phyloP scores from a whole-genome alignment of 495 filamentous ascomycete species.

The Aspergillus bridgeri region DNA sequence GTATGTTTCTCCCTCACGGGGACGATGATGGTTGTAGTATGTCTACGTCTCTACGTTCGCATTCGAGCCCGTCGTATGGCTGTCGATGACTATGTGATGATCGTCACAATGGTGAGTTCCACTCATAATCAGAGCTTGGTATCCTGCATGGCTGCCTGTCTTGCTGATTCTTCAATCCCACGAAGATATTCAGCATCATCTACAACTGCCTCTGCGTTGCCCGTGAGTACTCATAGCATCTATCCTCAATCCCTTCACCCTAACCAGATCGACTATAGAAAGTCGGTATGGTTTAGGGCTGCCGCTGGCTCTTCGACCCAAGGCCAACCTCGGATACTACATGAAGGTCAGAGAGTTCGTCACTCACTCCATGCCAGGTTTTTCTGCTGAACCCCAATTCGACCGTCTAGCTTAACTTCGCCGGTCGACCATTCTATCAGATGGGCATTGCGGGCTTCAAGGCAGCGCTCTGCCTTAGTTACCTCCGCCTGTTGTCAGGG shows the following conservation, averaged over 20 bases:
- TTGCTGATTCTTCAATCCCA: not conserved
- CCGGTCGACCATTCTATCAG: conserved; percentile 57
- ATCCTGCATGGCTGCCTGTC: no score
- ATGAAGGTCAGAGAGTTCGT: conserved; percentile 24
- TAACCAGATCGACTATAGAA: conserved; percentile 28
- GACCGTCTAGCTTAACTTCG: conserved; percentile 44
- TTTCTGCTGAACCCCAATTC: not conserved
- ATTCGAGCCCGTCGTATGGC: conserved; percentile 34
- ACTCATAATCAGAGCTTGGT: not conserved
- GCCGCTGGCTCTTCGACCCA: conserved; percentile 38
- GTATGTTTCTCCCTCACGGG: conserved; percentile 43
- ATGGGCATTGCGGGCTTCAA: conserved; percentile 58
- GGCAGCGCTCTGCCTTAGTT: conserved; percentile 54
- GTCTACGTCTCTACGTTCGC: conserved; percentile 35
- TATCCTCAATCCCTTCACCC: not conserved
- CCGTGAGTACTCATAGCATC: conserved; percentile 31
- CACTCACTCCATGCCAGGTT: not conserved
- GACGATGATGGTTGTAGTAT: conserved; percentile 35
- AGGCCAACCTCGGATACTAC: conserved; percentile 36
- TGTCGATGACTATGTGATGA: conserved; percentile 47
- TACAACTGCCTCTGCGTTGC: conserved; percentile 49
- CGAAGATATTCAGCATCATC: conserved; percentile 42
- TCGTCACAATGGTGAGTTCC: conserved; percentile 37
- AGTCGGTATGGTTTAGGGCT: conserved; percentile 51
- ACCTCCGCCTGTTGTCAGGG: conserved; percentile 50